Evolutionary conservation across 2,329 filamentous ascomycete genomes (phyloP).

Genomic region (Sporothrix brasiliensis): DNA sequence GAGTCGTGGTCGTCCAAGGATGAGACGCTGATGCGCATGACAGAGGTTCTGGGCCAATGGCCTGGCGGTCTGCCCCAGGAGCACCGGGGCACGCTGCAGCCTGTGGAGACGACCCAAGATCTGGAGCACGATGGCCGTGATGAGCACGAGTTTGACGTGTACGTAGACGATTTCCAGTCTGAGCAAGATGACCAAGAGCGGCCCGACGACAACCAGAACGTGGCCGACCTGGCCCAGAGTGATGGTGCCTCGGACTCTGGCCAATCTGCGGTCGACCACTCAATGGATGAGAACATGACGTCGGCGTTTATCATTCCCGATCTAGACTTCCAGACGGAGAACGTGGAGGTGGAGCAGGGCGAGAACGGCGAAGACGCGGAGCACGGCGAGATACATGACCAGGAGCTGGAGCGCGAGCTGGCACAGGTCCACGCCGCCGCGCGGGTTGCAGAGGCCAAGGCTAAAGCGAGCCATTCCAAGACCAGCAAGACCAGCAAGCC

Average conservation of each 20-base stretch:
- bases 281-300: constrained; percentile 38
- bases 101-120: constrained; percentile 20
- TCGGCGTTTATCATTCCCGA: constrained; percentile 39
- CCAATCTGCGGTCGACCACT: constrained; percentile 29
- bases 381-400: neutral
- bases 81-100: constrained; percentile 20
- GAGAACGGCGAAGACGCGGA: constrained; percentile 16
- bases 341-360: constrained; percentile 16
- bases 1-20: constrained; percentile 35
- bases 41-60: constrained; percentile 32
- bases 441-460: neutral
- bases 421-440: constrained; percentile 18
- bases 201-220: neutral
- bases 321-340: constrained; percentile 33
- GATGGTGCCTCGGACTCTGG: constrained; percentile 28
- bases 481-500: constrained; percentile 17
- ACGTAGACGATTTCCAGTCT: constrained; percentile 26
- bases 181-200: constrained; percentile 9
- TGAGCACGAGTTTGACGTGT: constrained; percentile 28
- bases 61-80: constrained; percentile 29
- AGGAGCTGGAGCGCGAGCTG: constrained; percentile 24
- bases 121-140: neutral
- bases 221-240: constrained; percentile 1
- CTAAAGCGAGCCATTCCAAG: neutral
- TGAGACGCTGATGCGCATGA: constrained; percentile 35